phyloP scores from a whole-genome alignment of 352 stramenopile genomes.

The Phytophthora citricola region DNA sequence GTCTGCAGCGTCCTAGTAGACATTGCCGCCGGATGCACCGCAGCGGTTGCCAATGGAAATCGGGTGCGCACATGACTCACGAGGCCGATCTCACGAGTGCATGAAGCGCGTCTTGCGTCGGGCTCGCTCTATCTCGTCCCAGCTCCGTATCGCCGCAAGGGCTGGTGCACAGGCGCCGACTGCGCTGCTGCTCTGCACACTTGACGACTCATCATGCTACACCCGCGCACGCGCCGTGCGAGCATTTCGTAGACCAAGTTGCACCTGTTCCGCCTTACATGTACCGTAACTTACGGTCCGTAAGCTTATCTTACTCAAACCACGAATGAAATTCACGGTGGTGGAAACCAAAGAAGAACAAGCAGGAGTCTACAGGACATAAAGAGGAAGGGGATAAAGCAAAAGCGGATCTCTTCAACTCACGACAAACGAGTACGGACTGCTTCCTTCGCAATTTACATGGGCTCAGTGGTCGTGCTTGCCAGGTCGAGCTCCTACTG shows the following conservation, averaged over 20 bases:
- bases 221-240: not conserved
- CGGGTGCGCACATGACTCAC: constrained; percentile 1
- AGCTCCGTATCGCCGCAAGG: constrained; percentile 16
- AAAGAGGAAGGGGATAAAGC: not conserved
- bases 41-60: constrained; percentile 18
- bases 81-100: constrained; percentile 12
- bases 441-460: constrained; percentile 22
- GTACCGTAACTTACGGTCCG: too few species aligned
- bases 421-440: constrained; percentile 9
- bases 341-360: too few species aligned
- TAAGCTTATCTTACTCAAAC: too few species aligned
- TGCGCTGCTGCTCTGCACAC: constrained; percentile 11
- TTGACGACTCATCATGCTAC: constrained; percentile 35
- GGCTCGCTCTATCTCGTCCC: constrained; percentile 18
- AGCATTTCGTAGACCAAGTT: not conserved
- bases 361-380: not conserved
- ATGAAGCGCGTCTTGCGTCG: constrained; percentile 17
- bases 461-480: not conserved
- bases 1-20: constrained; percentile 2
- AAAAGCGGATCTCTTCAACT: constrained; percentile 8
- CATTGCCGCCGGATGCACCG: not conserved
- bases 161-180: constrained; percentile 8
- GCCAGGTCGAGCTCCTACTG: constrained; percentile 1
- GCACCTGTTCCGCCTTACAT: not conserved
- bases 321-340: constrained; percentile 23